Conservation (phyloP, 257 asterid genomes). For the Nicotiana otophora region DNA sequence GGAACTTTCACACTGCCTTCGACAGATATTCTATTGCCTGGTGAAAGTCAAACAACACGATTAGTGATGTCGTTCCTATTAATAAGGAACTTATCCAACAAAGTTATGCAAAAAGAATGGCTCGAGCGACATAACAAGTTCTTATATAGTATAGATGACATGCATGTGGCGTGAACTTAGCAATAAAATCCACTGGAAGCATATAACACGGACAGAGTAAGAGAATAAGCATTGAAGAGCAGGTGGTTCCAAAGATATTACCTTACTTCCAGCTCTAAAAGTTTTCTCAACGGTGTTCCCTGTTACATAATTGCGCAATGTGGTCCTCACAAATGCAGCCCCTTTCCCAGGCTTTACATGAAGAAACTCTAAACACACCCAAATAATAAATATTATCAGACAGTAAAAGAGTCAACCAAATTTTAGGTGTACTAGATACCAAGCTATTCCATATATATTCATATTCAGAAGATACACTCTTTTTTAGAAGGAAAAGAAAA, state of each 20-base stretch:
- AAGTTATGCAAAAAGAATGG: background rate
- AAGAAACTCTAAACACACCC: slow-evolving; percentile 64
- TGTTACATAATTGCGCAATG: slow-evolving; percentile 65
- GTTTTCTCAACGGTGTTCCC: slow-evolving; percentile 86
- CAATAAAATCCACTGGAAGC: background rate
- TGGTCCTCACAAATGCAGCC: slow-evolving; percentile 92
- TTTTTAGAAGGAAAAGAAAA: too few species aligned
- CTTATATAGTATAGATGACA: background rate
- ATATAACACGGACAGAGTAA: background rate
- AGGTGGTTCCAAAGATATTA: slow-evolving; percentile 22
- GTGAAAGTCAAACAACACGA: background rate
- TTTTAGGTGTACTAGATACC: background rate
- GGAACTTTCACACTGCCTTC: background rate
- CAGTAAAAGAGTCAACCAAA: background rate
- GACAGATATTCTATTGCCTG: background rate
- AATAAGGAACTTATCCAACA: background rate
- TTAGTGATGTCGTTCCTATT: background rate
- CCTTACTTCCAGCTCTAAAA: slow-evolving; percentile 97
- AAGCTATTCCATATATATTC: background rate
- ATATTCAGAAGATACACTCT: background rate
- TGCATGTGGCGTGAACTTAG: background rate
- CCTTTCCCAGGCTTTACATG: slow-evolving; percentile 99
- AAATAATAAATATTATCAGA: slow-evolving; percentile 5
- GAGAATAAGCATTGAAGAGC: slow-evolving; percentile 7
- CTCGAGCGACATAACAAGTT: background rate